Percentiles rank a stretch among this genome's conserved stretches.
phyloP scores from a whole-genome alignment of 768 basidiomycete species.

The Psilocybe subaeruginosa region DNA sequence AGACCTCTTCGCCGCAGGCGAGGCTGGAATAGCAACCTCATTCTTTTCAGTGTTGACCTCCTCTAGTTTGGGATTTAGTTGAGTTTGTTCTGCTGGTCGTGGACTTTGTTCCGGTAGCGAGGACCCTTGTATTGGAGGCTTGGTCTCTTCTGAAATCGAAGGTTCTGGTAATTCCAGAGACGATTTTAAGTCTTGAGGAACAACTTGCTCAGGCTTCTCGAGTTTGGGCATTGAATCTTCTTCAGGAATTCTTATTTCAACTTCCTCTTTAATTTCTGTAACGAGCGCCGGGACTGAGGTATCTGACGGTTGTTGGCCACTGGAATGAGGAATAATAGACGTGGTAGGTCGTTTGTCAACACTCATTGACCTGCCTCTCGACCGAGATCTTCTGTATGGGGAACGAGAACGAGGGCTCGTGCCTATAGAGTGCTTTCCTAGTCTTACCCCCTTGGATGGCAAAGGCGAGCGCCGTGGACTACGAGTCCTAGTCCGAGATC shows the following conservation, averaged over 20 bases:
- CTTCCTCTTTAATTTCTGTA: neutral
- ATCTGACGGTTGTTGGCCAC: neutral
- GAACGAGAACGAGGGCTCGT: conserved; percentile 25
- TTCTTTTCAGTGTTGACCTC: neutral
- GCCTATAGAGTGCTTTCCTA: conserved; percentile 32
- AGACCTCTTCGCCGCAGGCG: conserved; percentile 5
- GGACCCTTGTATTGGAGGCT: neutral
- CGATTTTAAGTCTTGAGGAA: neutral
- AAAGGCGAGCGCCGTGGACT: conserved; percentile 27
- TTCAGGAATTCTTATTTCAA: neutral
- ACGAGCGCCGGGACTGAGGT: neutral
- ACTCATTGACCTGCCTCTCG: conserved; percentile 20
- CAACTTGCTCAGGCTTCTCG: neutral
- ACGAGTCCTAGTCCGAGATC: conserved; percentile 25
- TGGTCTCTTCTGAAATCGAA: neutral
- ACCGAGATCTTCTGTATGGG: conserved; percentile 21
- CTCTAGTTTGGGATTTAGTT: neutral
- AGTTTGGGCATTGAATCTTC: neutral
- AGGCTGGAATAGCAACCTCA: neutral
- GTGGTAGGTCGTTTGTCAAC: conserved; percentile 16
- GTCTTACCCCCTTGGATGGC: conserved; percentile 22
- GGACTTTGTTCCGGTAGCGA: neutral
- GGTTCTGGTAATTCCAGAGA: neutral
- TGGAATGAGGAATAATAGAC: neutral
- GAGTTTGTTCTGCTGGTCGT: neutral